Conservation (phyloP, 2,329 filamentous ascomycete genomes). For the Beauveria sp. region DNA sequence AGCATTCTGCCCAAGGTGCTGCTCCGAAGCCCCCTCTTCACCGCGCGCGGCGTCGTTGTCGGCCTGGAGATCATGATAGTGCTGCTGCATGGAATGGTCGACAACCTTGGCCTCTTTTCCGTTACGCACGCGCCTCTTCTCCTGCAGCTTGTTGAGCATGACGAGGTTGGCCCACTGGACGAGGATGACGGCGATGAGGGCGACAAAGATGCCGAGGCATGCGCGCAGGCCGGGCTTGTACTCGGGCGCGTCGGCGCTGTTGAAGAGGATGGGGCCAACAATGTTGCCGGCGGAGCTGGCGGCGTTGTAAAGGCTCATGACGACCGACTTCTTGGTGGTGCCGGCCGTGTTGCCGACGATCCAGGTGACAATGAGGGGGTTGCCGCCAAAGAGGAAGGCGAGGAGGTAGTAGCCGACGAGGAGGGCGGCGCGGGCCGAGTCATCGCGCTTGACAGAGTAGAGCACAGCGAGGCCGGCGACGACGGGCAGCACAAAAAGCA, state of each 20-base stretch:
- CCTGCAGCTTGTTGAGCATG: conserved; percentile 50
- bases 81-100: conserved; percentile 52
- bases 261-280: conserved; percentile 57
- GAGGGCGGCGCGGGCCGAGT: conserved; percentile 34
- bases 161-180: conserved; percentile 48
- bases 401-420: conserved; percentile 58
- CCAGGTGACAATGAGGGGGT: conserved; percentile 60
- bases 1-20: conserved; percentile 38
- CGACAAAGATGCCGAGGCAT: conserved; percentile 46
- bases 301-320: conserved; percentile 58
- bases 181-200: conserved; percentile 42
- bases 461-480: conserved; percentile 52
- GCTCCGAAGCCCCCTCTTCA: conserved; percentile 14
- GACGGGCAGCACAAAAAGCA: conserved; percentile 48
- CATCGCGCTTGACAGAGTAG: conserved; percentile 40
- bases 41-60: conserved; percentile 21
- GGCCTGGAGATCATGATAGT: conserved; percentile 28
- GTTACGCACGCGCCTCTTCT: conserved; percentile 44
- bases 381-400: conserved; percentile 58
- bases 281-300: conserved; percentile 58
- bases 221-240: conserved; percentile 51
- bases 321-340: conserved; percentile 57
- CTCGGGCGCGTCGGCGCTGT: conserved; percentile 44
- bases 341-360: conserved; percentile 62
- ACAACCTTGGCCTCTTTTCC: conserved; percentile 53